Conservation (phyloP, 495 filamentous ascomycete species). For the Podospora conica region DNA sequence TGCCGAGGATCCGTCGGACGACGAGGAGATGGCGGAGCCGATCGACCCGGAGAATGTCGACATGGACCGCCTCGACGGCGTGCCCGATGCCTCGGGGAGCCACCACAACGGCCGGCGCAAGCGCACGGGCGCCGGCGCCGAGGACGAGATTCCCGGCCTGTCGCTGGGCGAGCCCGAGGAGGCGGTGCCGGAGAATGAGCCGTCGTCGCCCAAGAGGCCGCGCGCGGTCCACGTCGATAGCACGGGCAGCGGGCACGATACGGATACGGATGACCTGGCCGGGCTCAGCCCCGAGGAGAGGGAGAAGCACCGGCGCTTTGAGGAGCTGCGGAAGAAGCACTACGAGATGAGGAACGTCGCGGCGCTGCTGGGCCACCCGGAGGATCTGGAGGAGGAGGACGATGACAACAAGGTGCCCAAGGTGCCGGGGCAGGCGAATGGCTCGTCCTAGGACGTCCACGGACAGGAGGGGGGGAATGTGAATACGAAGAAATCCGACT, state of each 20-base stretch:
- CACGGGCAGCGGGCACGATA: slow-evolving; percentile 48
- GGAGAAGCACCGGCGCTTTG: slow-evolving; percentile 87
- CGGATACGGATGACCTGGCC: slow-evolving; percentile 50
- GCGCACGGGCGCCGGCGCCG: slow-evolving; percentile 11
- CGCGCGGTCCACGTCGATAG: slow-evolving; percentile 64
- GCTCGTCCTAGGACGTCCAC: slow-evolving; percentile 13
- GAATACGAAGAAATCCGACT: slow-evolving; percentile 1
- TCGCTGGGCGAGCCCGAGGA: slow-evolving; percentile 95
- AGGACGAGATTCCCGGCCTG: slow-evolving; percentile 81
- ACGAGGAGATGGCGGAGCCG: slow-evolving; percentile 54
- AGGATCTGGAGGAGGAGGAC: slow-evolving; percentile 38
- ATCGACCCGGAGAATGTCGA: slow-evolving; percentile 30
- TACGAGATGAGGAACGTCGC: slow-evolving; percentile 99
- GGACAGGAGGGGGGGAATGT: neutral
- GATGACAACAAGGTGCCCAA: slow-evolving; percentile 30
- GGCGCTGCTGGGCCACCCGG: slow-evolving; percentile 68
- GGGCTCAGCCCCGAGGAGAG: slow-evolving; percentile 68
- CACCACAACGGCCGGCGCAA: slow-evolving; percentile 1
- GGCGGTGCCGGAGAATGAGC: slow-evolving; percentile 45
- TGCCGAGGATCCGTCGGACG: slow-evolving; percentile 70
- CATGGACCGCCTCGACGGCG: slow-evolving; percentile 32
- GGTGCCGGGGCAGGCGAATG: slow-evolving; percentile 24
- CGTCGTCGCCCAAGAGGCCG: slow-evolving; percentile 30
- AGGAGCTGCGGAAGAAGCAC: slow-evolving; percentile 85
- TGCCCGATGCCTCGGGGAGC: slow-evolving; percentile 12